A percentile compares a stretch with the other conserved stretches of the same genome.
These are phyloP conservation scores for Triangularia verruculosa DNA, from an alignment of 2,329 filamentous ascomycete species.

Conservation along the genomic window DNA sequence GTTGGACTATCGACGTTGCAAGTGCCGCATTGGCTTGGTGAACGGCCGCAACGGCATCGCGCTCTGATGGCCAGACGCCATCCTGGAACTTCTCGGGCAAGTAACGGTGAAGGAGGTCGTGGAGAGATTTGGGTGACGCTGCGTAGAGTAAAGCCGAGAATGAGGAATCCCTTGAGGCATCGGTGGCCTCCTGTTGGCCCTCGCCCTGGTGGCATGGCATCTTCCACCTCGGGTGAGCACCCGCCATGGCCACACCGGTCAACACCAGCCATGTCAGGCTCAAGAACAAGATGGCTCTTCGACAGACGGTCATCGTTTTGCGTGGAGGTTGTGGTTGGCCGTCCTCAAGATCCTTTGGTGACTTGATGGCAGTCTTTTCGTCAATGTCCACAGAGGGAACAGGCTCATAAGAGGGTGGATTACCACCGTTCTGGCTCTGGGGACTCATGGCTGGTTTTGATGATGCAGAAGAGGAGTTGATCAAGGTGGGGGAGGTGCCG, in stretches of 20 bases:
- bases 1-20: conserved; percentile 59
- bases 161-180: conserved; percentile 14
- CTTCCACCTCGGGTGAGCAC: conserved; percentile 1
- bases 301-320: conserved; percentile 14
- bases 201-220: conserved; percentile 16
- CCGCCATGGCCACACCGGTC: conserved; percentile 17
- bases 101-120: conserved; percentile 63
- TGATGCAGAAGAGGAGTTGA: not conserved
- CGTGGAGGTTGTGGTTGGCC: conserved; percentile 8
- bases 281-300: conserved; percentile 14
- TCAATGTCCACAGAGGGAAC: conserved; percentile 15
- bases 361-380: conserved; percentile 12
- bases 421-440: conserved; percentile 7
- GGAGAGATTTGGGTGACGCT: conserved; percentile 58
- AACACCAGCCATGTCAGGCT: conserved; percentile 18
- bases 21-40: conserved; percentile 59
- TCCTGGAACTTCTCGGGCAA: conserved; percentile 63
- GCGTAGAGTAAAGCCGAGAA: conserved; percentile 44
- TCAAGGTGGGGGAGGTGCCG: not conserved
- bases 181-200: not conserved
- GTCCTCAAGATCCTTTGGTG: conserved; percentile 4
- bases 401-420: conserved; percentile 12
- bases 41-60: conserved; percentile 60
- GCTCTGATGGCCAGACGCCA: conserved; percentile 65
- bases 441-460: conserved; percentile 15